Base-by-base conservation (phyloP, 768 basidiomycete genomes). In the Russula abietina region DNA sequence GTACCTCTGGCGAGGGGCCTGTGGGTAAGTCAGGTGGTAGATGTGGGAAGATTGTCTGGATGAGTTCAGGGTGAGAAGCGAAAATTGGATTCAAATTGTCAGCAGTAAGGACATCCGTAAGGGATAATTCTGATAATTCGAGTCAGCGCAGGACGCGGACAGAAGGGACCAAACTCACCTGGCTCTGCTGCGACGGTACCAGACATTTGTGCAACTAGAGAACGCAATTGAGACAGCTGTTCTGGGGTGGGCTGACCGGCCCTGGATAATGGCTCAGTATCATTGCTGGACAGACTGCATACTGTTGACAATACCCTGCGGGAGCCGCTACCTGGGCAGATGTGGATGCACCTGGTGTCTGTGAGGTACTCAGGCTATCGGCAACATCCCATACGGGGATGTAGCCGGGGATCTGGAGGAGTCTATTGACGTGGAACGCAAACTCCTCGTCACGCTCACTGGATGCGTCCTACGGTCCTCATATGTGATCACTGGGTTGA, bases 21-120 rank as follows among this genome's bases (percentile, higher is more conserved):
- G 80, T 74, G 0, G 87, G 86, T 10, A 92, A 78, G 73, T 89
- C 89, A 8, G 89, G 78, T 1, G 93, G 93, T 26, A 96, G 82
- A 68, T 92, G 85, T 3, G 93, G 90, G 71, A 89, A 89, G 64
- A 95, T 77, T 2, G 87, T 73, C 4, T 81, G 74, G 55, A 90
- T 78, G 46, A 95, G 78, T 50, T 83, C 81, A 0, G 90, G 90
- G 69, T 87, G 85, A 38, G 79, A 78, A 9, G 77, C 74, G 73
- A 95, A 88, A 10, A 97, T 77, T 8, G 89, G 86, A 14, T 79
- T 75, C 58, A 95, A 78, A 73, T 88, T 87, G 49, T 85, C 74
- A 7, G 88, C 82, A 39, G 91, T 87, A 64, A 93, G 79, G 69
- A 94, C 80, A 73, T 95, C 87, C 46, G 82, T 79, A 64, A 94